Percentiles rank a stretch among this genome's conserved stretches.
These are phyloP conservation scores for Diaporthe sp. DNA, from an alignment of 2,329 filamentous ascomycete genomes.

Conservation along the genomic window DNA sequence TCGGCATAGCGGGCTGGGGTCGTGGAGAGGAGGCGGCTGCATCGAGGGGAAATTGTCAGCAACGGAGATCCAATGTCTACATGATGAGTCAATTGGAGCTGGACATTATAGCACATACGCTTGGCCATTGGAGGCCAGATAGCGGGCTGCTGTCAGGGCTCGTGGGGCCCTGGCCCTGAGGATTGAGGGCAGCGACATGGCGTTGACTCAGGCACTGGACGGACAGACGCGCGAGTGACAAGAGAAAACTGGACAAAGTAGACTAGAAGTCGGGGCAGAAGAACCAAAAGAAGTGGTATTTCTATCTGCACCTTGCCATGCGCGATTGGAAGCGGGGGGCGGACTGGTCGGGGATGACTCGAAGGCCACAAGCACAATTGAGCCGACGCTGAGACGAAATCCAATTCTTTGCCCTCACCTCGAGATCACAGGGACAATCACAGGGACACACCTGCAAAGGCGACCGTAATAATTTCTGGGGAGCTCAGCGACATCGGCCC, in stretches of 20 bases:
- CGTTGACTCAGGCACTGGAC: slow-evolving; percentile 10
- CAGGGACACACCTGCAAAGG: slow-evolving; percentile 45
- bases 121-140: slow-evolving; percentile 42
- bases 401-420: slow-evolving; percentile 39
- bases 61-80: neutral
- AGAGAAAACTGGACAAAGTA: slow-evolving; percentile 4
- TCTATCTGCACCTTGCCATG: slow-evolving; percentile 29
- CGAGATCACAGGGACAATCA: slow-evolving; percentile 50
- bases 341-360: slow-evolving; percentile 42
- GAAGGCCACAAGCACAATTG: slow-evolving; percentile 34
- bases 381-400: slow-evolving; percentile 17
- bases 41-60: slow-evolving; percentile 25
- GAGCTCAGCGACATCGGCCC: slow-evolving; percentile 41
- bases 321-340: slow-evolving; percentile 33
- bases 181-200: slow-evolving; percentile 42
- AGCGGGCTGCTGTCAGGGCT: slow-evolving; percentile 40
- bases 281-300: slow-evolving; percentile 14
- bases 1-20: slow-evolving; percentile 64
- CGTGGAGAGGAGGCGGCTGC: slow-evolving; percentile 65
- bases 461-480: slow-evolving; percentile 22
- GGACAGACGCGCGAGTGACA: neutral
- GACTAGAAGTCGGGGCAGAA: neutral
- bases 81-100: slow-evolving; percentile 21
- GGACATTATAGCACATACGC: slow-evolving; percentile 41
- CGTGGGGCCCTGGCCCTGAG: slow-evolving; percentile 44